A percentile compares a stretch with the other conserved stretches of the same genome.
phyloP scores from a whole-genome alignment of 371 early-diverging fungal genomes.

The Mortierella sp. region DNA sequence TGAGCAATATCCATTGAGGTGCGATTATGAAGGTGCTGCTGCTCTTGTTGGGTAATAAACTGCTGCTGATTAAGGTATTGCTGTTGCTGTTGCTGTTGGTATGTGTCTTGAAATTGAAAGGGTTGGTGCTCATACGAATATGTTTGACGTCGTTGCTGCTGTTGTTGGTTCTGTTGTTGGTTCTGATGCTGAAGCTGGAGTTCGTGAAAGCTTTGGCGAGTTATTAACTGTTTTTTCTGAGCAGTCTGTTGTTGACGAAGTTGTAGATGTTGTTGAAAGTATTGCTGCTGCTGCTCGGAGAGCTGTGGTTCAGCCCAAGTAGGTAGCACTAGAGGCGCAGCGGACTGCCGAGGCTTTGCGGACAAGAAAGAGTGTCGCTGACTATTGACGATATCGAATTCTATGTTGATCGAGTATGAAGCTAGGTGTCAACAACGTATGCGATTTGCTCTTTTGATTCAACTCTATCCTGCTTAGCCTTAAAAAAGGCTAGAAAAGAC shows the following conservation, averaged over 20 bases:
- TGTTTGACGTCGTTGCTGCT: slow-evolving; percentile 21
- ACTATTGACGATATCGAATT: slow-evolving; percentile 15
- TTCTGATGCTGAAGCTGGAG: slow-evolving; percentile 2
- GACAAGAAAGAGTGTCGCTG: slow-evolving; percentile 18
- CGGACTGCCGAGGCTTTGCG: slow-evolving; percentile 26
- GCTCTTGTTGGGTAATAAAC: slow-evolving; percentile 10
- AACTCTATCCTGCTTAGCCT: not conserved
- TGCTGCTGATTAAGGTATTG: slow-evolving; percentile 13
- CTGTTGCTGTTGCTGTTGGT: slow-evolving; percentile 31
- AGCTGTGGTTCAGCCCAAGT: slow-evolving; percentile 26
- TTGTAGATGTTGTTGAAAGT: slow-evolving; percentile 13
- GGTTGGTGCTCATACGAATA: slow-evolving; percentile 21
- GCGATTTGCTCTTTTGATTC: not conserved
- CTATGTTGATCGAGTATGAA: slow-evolving; percentile 5
- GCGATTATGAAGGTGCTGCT: slow-evolving; percentile 17
- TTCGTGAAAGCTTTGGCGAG: slow-evolving; percentile 5
- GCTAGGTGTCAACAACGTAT: not conserved
- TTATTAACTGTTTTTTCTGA: not conserved
- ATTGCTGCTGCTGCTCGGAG: slow-evolving; percentile 17
- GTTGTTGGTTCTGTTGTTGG: slow-evolving; percentile 17
- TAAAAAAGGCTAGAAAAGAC: not conserved
- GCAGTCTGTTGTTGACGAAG: slow-evolving; percentile 8
- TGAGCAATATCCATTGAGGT: slow-evolving; percentile 30
- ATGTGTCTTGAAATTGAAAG: slow-evolving; percentile 2
- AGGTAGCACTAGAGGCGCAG: slow-evolving; percentile 29